A percentile compares a stretch with the other conserved stretches of the same genome.
Conservation (phyloP, 768 basidiomycete species). For the Lentinula guzmanii region DNA sequence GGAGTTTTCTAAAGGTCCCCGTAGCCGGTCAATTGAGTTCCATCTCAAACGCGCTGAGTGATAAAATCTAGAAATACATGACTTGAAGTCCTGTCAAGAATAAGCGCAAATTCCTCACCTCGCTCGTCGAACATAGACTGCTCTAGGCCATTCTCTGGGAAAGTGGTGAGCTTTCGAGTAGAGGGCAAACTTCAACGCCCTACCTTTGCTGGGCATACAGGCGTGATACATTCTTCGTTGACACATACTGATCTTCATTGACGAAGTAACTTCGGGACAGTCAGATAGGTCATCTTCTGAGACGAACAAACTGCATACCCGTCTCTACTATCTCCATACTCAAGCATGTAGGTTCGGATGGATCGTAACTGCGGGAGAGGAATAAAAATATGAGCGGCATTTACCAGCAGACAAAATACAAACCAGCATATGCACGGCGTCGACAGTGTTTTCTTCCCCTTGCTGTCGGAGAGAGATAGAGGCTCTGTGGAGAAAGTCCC, state of each 20-base stretch:
- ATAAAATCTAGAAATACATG: slow-evolving; percentile 38
- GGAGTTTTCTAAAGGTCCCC: slow-evolving; percentile 51
- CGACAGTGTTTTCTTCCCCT: slow-evolving; percentile 77
- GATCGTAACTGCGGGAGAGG: slow-evolving; percentile 24
- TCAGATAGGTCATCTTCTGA: background rate
- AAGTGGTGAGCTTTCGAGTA: background rate
- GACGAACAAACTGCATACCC: slow-evolving; percentile 17
- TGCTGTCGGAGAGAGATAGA: slow-evolving; percentile 63
- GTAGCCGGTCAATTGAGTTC: slow-evolving; percentile 67
- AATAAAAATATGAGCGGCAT: background rate
- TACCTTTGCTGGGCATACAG: slow-evolving; percentile 62
- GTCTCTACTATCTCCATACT: slow-evolving; percentile 70
- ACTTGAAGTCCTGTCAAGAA: background rate
- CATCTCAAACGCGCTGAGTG: slow-evolving; percentile 64
- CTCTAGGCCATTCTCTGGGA: slow-evolving; percentile 55
- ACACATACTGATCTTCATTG: slow-evolving; percentile 50
- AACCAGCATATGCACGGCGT: slow-evolving; percentile 72
- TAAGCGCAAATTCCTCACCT: slow-evolving; percentile 33
- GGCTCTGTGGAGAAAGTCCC: slow-evolving; percentile 63
- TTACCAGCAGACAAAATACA: slow-evolving; percentile 13
- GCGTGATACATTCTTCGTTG: slow-evolving; percentile 62
- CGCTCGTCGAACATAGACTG: slow-evolving; percentile 61
- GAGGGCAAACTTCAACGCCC: background rate
- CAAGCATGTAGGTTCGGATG: slow-evolving; percentile 65
- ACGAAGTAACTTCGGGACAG: slow-evolving; percentile 39